A percentile compares a stretch with the other conserved stretches of the same genome.
Evolutionary conservation across 2,329 filamentous ascomycete species (phyloP).

Genomic region (Penicillium sp.): DNA sequence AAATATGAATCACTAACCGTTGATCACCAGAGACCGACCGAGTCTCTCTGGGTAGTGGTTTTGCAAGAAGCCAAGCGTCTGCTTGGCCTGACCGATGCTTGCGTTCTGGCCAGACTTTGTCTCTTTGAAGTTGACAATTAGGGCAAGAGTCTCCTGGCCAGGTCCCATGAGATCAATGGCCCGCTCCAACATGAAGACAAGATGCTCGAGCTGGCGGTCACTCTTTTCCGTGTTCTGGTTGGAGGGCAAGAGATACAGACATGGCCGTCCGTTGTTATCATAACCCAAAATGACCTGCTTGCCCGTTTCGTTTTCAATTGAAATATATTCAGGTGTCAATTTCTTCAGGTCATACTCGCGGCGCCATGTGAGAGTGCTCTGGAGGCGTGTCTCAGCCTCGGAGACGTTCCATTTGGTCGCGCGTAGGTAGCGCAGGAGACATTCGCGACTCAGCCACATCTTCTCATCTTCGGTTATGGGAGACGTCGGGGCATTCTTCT

Average conservation of each 20-base stretch:
- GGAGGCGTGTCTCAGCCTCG: slow-evolving; percentile 74
- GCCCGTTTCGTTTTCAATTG: slow-evolving; percentile 90
- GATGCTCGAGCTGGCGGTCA: slow-evolving; percentile 83
- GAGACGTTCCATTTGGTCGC: slow-evolving; percentile 85
- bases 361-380: slow-evolving; percentile 79
- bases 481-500: slow-evolving; percentile 55
- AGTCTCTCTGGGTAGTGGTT: slow-evolving; percentile 93
- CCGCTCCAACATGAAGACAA: slow-evolving; percentile 94
- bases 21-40: slow-evolving; percentile 83
- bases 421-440: slow-evolving; percentile 85
- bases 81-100: slow-evolving; percentile 69
- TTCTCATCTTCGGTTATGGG: slow-evolving; percentile 76
- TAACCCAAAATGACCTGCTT: slow-evolving; percentile 90
- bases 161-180: slow-evolving; percentile 83
- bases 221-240: slow-evolving; percentile 88
- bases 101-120: slow-evolving; percentile 74
- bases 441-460: slow-evolving; percentile 89
- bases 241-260: slow-evolving; percentile 83
- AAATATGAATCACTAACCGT: slow-evolving; percentile 56
- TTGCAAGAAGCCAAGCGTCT: slow-evolving; percentile 88
- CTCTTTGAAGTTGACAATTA: slow-evolving; percentile 89
- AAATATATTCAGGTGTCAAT: slow-evolving; percentile 77
- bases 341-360: slow-evolving; percentile 81
- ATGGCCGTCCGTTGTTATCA: slow-evolving; percentile 81
- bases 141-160: slow-evolving; percentile 78